These are phyloP conservation scores for Irpex lacteus DNA, from an alignment of 1,284 basidiomycete species.

Conservation along the genomic window DNA sequence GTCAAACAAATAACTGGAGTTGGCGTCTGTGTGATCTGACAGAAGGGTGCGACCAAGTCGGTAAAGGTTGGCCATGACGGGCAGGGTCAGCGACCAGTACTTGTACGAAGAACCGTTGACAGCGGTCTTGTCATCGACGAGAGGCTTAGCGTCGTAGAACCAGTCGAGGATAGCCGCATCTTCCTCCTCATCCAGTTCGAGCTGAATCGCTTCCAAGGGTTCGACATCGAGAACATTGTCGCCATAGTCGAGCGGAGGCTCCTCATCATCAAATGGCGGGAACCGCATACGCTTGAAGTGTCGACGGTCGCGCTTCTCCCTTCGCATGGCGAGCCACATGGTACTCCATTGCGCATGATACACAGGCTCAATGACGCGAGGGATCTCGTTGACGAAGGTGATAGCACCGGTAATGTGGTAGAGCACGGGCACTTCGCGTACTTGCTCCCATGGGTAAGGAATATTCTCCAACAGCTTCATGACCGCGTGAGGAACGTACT, in stretches of 20 bases:
- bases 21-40: slow-evolving; percentile 89
- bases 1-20: slow-evolving; percentile 93
- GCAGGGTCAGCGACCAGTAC: slow-evolving; percentile 89
- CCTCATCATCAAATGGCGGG: slow-evolving; percentile 99
- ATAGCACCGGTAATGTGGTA: slow-evolving; percentile 99
- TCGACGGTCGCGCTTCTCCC: slow-evolving; percentile 97
- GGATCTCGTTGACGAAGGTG: slow-evolving; percentile 99
- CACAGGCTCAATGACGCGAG: slow-evolving; percentile 94
- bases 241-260: slow-evolving; percentile 96
- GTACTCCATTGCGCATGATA: slow-evolving; percentile 99
- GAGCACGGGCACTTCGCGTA: slow-evolving; percentile 93
- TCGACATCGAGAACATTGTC: slow-evolving; percentile 99
- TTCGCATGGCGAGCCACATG: slow-evolving; percentile 99
- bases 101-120: slow-evolving; percentile 95
- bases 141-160: slow-evolving; percentile 98
- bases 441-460: slow-evolving; percentile 99
- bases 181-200: slow-evolving; percentile 94
- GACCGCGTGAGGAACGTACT: slow-evolving; percentile 99
- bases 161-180: slow-evolving; percentile 95
- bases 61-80: slow-evolving; percentile 96
- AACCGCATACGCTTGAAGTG: slow-evolving; percentile 99
- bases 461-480: slow-evolving; percentile 99
- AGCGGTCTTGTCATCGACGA: slow-evolving; percentile 75
- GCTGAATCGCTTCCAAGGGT: slow-evolving; percentile 96
- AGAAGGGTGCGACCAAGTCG: slow-evolving; percentile 92